Evolutionary conservation across 1,139 yeast genomes (phyloP), one percentile per base, ranked within the genome.

Genomic region (Citeromyces siamensis): DNA sequence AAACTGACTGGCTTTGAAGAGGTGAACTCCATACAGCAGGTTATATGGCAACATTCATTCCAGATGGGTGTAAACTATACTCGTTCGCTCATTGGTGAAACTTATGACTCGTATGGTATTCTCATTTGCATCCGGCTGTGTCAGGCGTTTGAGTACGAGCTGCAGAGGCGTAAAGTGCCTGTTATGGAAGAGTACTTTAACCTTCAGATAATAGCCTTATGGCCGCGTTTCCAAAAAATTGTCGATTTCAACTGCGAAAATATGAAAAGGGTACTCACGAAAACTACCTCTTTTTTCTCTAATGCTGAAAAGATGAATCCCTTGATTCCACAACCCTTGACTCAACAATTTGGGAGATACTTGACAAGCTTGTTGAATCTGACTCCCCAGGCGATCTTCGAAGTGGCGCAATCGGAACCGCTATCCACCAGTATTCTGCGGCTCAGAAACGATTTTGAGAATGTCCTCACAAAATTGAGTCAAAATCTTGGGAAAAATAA

Each of bases 211-310:
- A 67, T 83, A 35, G 53, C 68, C 1, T 59, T 88, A 32, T 88
- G 96, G 96, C 95, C 96, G 1, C 75, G 72, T 41, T 82, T 86
- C 49, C 94, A 90, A 48, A 68, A 64, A 36, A 63, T 83, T 31
- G 68, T 86, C 37, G 95, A 86, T 53, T 58, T 71, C 35, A 84
- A 86, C 48, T 79, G 94, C 51, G 85, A 79, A 17, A 70, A 75
- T 20, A 60, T 86, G 55, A 71, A 63, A 43, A 63, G 57, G 39
- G 64, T 56, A 27, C 56, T 62, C 12, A 49, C 45, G 42, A 49
- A 53, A 2, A 42, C 53, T 5, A 36, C 44, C 9, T 36, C 55
- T 10, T 43, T 58, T 7, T 51, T 52, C 35, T 50, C 47, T 50
- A 27, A 53, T 44, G n/a, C 49, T 55, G 20, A 43, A 56, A 22